phyloP scores from a whole-genome alignment of 164 flowering plant species.

The Magnolia changhungtana region DNA sequence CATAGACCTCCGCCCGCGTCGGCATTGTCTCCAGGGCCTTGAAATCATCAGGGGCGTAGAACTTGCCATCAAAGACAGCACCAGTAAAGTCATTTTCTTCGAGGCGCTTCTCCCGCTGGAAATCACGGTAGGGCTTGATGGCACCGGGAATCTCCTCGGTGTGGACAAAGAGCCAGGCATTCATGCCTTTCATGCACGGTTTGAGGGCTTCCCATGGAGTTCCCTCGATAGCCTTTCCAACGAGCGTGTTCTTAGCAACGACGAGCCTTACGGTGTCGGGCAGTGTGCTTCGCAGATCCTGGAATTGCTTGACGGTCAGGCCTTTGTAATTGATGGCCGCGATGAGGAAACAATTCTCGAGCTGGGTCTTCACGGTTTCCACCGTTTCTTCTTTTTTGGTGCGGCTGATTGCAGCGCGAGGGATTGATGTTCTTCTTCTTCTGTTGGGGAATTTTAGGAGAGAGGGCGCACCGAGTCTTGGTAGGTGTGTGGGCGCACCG shows the following conservation, averaged over 20 bases:
- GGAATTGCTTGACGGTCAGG: conserved; percentile 80
- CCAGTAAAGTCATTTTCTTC: conserved; percentile 83
- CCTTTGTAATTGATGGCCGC: conserved; percentile 90
- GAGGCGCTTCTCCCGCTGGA: conserved; percentile 80
- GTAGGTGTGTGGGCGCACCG: not conserved
- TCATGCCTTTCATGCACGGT: conserved; percentile 96
- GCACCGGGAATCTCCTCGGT: conserved; percentile 83
- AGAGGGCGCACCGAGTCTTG: conserved; percentile 2
- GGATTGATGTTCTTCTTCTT: not conserved
- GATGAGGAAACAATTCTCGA: conserved; percentile 73
- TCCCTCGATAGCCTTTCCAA: conserved; percentile 79
- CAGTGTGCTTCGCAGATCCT: conserved; percentile 55
- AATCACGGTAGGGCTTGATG: conserved; percentile 69
- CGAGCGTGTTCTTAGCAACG: conserved; percentile 87
- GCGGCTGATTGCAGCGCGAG: conserved; percentile 70
- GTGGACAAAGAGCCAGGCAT: conserved; percentile 89
- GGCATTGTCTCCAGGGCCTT: conserved; percentile 82
- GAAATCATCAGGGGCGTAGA: conserved; percentile 70
- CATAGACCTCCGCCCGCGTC: conserved; percentile 75
- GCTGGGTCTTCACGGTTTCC: conserved; percentile 55
- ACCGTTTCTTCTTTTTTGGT: conserved; percentile 86
- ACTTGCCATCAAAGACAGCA: conserved; percentile 91
- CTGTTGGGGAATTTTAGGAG: conserved; percentile 13
- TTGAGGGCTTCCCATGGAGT: conserved; percentile 79
- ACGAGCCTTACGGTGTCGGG: conserved; percentile 65